Evolutionary conservation across 1,284 basidiomycete genomes (phyloP), one percentile per base, ranked within the genome.

Genomic region (Prillingera fragicola): DNA sequence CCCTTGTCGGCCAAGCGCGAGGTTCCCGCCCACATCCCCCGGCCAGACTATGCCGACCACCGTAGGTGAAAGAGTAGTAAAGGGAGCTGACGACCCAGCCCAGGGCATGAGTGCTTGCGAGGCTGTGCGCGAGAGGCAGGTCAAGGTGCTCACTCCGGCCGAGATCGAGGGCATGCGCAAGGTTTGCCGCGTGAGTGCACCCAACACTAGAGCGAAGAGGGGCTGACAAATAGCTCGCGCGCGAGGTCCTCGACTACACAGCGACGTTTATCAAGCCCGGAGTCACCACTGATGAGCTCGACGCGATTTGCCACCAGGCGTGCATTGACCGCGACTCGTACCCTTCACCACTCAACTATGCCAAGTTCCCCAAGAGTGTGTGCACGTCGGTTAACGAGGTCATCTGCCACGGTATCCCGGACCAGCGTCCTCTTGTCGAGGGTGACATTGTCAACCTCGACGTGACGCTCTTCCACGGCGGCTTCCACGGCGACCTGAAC

Each of bases 341-440:
- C 71, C 95, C 95, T 4, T 90, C 86, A 26, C 88, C 95, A 27
- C 76, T 98, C 43, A 91, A 91, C 65, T 99, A 99, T 73, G 81
- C 85, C 53, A 78, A 80, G 39, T 98, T 85, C 69, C 94, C 94
- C 21, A 96, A 97, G 76, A 95, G 89, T 33, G 82, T 96, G 36
- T 99, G 95, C 83, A 94, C 86, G 73, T 63, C 85, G 79, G 75
- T 98, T 32, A 98, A 99, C 71, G 95, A 98, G 71, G 84, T 83
- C 45, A 94, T 98, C 61, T 98, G 95, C 69, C 95, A 98, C 70
- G 89, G 89, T 43, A 95, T 96, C 55, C 91, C 91, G 33, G 91
- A 95, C 73, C 78, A 85, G 58, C 77, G 90, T 45, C 87, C 84
- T 55, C 72, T 95, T 41, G 77, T 79, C 59, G 85, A 94, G 57